Conservation (phyloP, 352 stramenopile species). For the Phytophthora megakarya region DNA sequence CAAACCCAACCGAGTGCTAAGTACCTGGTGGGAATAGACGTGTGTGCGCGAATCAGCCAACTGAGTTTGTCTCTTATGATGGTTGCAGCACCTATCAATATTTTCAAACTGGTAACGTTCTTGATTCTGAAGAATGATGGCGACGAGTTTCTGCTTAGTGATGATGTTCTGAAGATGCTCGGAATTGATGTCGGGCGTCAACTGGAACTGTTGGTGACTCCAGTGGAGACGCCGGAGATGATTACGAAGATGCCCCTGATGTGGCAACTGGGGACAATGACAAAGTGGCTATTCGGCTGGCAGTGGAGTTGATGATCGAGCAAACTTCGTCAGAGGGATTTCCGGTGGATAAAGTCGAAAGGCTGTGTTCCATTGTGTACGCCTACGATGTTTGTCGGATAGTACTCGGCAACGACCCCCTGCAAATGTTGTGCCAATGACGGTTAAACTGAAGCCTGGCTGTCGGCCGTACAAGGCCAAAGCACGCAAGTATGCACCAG, state of each 20-base stretch:
- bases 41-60: not conserved
- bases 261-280: not conserved
- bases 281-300: not conserved
- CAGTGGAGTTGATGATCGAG: slow-evolving; percentile 11
- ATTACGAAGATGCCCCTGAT: slow-evolving; percentile 7
- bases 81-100: slow-evolving; percentile 15
- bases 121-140: slow-evolving; percentile 15
- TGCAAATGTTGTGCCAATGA: slow-evolving; percentile 17
- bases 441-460: slow-evolving; percentile 9
- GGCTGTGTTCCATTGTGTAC: slow-evolving; percentile 6
- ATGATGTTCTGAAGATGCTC: slow-evolving; percentile 16
- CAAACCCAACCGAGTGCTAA: slow-evolving; percentile 10
- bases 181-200: slow-evolving; percentile 17
- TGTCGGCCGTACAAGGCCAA: slow-evolving; percentile 8
- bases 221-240: slow-evolving; percentile 7
- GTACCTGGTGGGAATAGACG: slow-evolving; percentile 3
- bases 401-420: slow-evolving; percentile 15
- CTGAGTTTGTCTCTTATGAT: slow-evolving; percentile 7
- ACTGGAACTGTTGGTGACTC: slow-evolving; percentile 11
- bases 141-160: slow-evolving; percentile 17
- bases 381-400: slow-evolving; percentile 13
- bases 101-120: slow-evolving; percentile 7
- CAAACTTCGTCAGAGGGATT: slow-evolving; percentile 11
- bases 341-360: slow-evolving; percentile 8
- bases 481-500: slow-evolving; percentile 10